A percentile compares a stretch with the other conserved stretches of the same genome.
phyloP scores from a whole-genome alignment of 345 rosid genomes.

The Aegle marmelos region DNA sequence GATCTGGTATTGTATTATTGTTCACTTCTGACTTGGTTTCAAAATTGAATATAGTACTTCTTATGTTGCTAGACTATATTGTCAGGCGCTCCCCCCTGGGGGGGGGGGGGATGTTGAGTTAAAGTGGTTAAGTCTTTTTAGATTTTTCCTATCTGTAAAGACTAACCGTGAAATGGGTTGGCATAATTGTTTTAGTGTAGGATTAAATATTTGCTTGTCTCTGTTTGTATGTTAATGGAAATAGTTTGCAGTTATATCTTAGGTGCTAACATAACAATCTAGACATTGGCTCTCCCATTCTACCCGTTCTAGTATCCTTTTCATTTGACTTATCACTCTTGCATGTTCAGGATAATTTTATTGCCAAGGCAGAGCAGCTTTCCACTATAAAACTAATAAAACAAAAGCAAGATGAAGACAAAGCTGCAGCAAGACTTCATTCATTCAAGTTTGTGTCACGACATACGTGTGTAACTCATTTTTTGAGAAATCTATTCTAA shows the following conservation, averaged over 20 bases:
- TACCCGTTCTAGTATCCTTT: not conserved
- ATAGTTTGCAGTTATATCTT: not conserved
- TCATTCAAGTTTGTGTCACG: constrained; percentile 54
- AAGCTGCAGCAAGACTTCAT: constrained; percentile 57
- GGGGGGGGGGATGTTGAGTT: not conserved
- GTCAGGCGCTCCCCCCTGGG: not conserved
- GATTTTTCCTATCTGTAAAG: not conserved
- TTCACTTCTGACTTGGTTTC: constrained; percentile 1
- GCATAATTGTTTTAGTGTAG: not conserved
- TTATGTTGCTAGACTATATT: not conserved
- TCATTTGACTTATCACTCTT: constrained; percentile 8
- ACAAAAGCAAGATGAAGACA: constrained; percentile 81
- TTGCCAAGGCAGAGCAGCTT: constrained; percentile 55
- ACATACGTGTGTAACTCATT: not conserved
- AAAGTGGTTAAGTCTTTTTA: not conserved
- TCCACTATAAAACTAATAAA: constrained; percentile 70
- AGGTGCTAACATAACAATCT: not conserved
- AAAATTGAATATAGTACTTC: not conserved
- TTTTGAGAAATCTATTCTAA: not conserved
- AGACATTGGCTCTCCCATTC: not conserved
- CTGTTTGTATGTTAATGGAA: not conserved
- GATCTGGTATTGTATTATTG: not conserved
- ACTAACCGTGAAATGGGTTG: not conserved
- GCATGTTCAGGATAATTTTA: constrained; percentile 42
- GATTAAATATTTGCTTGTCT: not conserved